Conservation (phyloP, 768 basidiomycete genomes). For the Mycena crocata region DNA sequence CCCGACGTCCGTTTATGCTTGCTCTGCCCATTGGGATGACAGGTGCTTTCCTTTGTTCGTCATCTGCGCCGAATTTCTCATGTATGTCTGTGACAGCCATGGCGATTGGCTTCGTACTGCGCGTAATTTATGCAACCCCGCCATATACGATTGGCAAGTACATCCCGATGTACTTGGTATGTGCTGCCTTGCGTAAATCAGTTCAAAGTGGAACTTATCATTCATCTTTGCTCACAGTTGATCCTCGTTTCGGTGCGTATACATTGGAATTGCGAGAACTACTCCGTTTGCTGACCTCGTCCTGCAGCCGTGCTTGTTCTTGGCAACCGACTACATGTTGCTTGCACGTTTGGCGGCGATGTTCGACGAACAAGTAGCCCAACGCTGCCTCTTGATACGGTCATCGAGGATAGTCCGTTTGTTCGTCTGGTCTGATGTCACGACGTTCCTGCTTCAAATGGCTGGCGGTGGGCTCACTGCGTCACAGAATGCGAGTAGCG, state of each 20-base stretch:
- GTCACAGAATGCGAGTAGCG: slow-evolving; percentile 20
- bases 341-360: slow-evolving; percentile 57
- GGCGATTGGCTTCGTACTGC: slow-evolving; percentile 17
- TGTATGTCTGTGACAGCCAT: neutral
- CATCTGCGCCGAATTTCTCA: neutral
- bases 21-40: slow-evolving; percentile 33
- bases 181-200: neutral
- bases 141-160: slow-evolving; percentile 16
- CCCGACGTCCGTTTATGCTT: slow-evolving; percentile 23
- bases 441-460: slow-evolving; percentile 65
- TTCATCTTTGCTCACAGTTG: neutral
- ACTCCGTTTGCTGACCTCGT: neutral
- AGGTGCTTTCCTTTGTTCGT: slow-evolving; percentile 9
- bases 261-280: neutral
- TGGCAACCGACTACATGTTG: slow-evolving; percentile 64
- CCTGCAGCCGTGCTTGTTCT: slow-evolving; percentile 67
- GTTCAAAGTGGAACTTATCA: neutral
- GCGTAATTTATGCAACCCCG: slow-evolving; percentile 10
- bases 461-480: slow-evolving; percentile 49
- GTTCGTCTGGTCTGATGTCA: slow-evolving; percentile 62
- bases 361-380: slow-evolving; percentile 46
- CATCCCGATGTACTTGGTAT: slow-evolving; percentile 24
- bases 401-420: slow-evolving; percentile 53
- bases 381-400: slow-evolving; percentile 53
- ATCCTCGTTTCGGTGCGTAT: slow-evolving; percentile 26